Evolutionary conservation across 129 eudicot genomes (phyloP).

Genomic region (Daucus carota): DH1_v3.0 NC_030389.2:43933501-43934000

Average conservation of each 20-base stretch:
- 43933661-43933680: constrained; percentile 85
- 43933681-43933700: constrained; percentile 79
- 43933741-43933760: constrained; percentile 22
- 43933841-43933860: neutral
- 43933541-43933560: constrained; percentile 80
- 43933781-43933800: constrained; percentile 52
- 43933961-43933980: neutral
- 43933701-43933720: constrained; percentile 50
- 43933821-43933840: neutral
- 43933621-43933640: constrained; percentile 91
- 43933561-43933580: constrained; percentile 47
- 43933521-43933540: constrained; percentile 58
- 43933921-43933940: neutral
- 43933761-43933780: constrained; percentile 18
- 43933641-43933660: constrained; percentile 92
- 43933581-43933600: constrained; percentile 29
- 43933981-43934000: too few relatives aligned
- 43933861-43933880: neutral
- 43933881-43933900: neutral
- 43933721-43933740: constrained; percentile 30
- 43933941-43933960: neutral
- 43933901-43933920: neutral
- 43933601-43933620: constrained; percentile 55
- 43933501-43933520: neutral
- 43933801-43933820: constrained; percentile 42